Evolutionary conservation across 768 basidiomycete genomes (phyloP), one percentile per base, ranked within the genome.

Genomic region (Mrakia frigida): DNA sequence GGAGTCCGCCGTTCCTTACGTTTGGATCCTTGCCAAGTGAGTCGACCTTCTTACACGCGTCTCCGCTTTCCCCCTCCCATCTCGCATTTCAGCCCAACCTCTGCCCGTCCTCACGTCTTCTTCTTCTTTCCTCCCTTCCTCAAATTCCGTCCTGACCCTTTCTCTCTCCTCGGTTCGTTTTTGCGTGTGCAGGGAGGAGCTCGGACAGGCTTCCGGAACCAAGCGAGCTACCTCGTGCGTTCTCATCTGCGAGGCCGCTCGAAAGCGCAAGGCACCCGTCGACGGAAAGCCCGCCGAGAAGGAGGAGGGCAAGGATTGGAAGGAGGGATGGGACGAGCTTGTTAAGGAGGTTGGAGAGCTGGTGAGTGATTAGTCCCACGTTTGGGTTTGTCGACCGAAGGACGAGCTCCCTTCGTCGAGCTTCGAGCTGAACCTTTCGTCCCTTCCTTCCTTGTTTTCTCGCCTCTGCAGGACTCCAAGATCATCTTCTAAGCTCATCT

Each of bases 191-290:
- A 97, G 96, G 82, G 97, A 98, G 84, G 94, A 96, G 82, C 90
- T 99, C 39, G 97, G 97, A 0, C 90, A 92, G 80, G 93, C 95
- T 25, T 94, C 94, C 82, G 91, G 93, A 70, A 99, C 97, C 61
- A 99, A 99, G 85, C 90, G 97, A 80, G 96, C 97, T 46, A 99
- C 97, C 69, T 96, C 94, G 80, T 98, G 95, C 83, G 95, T 99
- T 6, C 92, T 99, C 89, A 87, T 98, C 72, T 94, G 92, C 82
- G 89, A 88, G 83, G 91, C 89, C 82, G 82, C 84, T 67, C 90
- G 89, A 80, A 79, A 79, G 74, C 85, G 86, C 81, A 90, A 91
- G 46, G 80, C 81, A 7, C 85, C 83, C 6, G 75, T 74, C 63
- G 89, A 89, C 60, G 87, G 85, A 13, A 85, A 85, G 69, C 84